These are phyloP conservation scores for Pichia manshurica DNA, from an alignment of 805 yeast genomes.

Conservation along the genomic window DNA sequence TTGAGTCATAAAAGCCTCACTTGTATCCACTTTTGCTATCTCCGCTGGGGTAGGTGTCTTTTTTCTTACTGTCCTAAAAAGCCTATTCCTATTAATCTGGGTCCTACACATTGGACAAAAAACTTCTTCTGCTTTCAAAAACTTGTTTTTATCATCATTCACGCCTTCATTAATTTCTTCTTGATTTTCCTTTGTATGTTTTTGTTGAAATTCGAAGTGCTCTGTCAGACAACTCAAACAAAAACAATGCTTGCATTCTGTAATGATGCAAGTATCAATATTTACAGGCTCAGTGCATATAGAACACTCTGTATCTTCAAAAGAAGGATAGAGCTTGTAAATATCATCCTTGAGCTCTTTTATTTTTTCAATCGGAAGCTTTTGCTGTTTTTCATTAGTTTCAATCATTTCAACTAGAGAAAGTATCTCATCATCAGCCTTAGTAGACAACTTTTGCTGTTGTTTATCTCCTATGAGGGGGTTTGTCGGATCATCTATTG, in stretches of 20 bases:
- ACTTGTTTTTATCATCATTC: not conserved
- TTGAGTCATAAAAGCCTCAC: conserved; percentile 11
- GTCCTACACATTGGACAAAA: conserved; percentile 76
- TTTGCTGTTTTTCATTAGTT: conserved; percentile 22
- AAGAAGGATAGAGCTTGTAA: conserved; percentile 28
- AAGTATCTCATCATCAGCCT: conserved; percentile 19
- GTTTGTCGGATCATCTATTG: not conserved
- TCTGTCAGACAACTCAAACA: conserved; percentile 70
- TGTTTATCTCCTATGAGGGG: not conserved
- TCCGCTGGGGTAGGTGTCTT: conserved; percentile 5
- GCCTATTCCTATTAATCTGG: conserved; percentile 41
- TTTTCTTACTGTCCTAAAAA: conserved; percentile 36
- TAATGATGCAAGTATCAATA: conserved; percentile 42
- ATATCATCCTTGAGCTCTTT: conserved; percentile 26
- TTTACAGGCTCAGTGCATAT: conserved; percentile 70
- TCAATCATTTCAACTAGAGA: conserved; percentile 23
- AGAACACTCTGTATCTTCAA: conserved; percentile 64
- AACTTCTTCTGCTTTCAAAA: conserved; percentile 35
- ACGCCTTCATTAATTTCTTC: not conserved
- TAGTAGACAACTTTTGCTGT: conserved; percentile 11
- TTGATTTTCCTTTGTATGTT: conserved; percentile 3
- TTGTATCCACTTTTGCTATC: not conserved
- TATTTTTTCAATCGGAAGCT: conserved; percentile 23
- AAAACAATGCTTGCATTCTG: conserved; percentile 77
- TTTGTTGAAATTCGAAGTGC: conserved; percentile 61